Conservation (phyloP, 2,329 filamentous ascomycete genomes). For the Rhinocladiella similis region DNA sequence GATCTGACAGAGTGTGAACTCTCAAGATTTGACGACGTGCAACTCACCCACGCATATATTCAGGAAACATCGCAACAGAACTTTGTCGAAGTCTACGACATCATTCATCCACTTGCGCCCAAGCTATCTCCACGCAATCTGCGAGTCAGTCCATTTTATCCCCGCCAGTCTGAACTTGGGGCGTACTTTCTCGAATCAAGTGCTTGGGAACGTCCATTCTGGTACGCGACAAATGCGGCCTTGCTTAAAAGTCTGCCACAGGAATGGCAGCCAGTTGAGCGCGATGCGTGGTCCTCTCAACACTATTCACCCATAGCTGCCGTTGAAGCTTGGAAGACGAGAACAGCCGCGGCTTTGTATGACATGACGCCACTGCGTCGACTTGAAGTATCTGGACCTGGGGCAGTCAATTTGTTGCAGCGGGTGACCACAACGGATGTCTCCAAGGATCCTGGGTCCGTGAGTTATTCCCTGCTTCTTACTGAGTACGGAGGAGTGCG, state of each 20-base stretch:
- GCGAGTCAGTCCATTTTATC: slow-evolving; percentile 59
- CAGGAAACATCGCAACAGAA: slow-evolving; percentile 61
- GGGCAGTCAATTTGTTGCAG: slow-evolving; percentile 56
- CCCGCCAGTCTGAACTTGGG: slow-evolving; percentile 53
- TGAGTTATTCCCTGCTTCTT: slow-evolving; percentile 60
- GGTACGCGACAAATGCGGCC: slow-evolving; percentile 59
- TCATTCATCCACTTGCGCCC: slow-evolving; percentile 61
- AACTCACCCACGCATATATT: slow-evolving; percentile 57
- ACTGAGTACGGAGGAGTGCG: slow-evolving; percentile 55
- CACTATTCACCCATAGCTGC: slow-evolving; percentile 61
- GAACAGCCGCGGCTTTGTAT: slow-evolving; percentile 62
- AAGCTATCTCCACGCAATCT: slow-evolving; percentile 59
- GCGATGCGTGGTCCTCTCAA: slow-evolving; percentile 59
- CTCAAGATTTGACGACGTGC: slow-evolving; percentile 61
- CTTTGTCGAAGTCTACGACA: slow-evolving; percentile 66
- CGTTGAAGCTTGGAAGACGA: slow-evolving; percentile 65
- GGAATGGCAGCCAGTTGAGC: slow-evolving; percentile 55
- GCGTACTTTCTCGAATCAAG: slow-evolving; percentile 60
- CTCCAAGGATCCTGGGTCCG: slow-evolving; percentile 47
- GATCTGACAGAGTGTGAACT: slow-evolving; percentile 62
- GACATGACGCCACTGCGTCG: slow-evolving; percentile 63
- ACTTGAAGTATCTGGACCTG: slow-evolving; percentile 59
- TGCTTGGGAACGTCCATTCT: slow-evolving; percentile 62
- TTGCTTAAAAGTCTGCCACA: slow-evolving; percentile 54
- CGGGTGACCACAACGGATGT: slow-evolving; percentile 42